Conservation (phyloP, 176 grass and related monocot species). For the Coix lacrymajobi region DNA sequence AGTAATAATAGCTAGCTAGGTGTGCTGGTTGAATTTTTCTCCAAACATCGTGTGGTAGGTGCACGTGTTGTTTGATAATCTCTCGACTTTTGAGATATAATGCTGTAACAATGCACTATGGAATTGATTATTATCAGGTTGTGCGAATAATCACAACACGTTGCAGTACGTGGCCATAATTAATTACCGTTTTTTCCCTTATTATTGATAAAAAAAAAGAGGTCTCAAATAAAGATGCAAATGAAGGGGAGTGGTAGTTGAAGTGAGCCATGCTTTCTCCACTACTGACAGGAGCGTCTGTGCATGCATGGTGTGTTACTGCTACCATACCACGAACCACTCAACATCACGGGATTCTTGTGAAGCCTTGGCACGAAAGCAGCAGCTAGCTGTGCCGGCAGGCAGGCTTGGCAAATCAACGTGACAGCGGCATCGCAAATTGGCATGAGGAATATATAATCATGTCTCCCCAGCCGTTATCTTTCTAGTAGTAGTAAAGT, state of each 20-base stretch:
- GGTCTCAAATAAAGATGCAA: neutral
- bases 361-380: slow-evolving; percentile 21
- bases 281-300: neutral
- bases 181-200: neutral
- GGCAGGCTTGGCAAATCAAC: neutral
- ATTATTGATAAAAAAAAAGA: no score
- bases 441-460: slow-evolving; percentile 22
- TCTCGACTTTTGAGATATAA: neutral
- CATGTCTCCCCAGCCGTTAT: neutral
- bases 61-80: neutral
- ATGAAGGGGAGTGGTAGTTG: neutral
- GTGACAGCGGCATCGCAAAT: neutral
- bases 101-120: neutral
- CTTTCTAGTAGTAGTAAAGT: neutral
- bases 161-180: neutral
- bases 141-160: neutral
- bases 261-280: neutral
- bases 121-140: neutral
- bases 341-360: slow-evolving; percentile 1
- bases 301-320: neutral
- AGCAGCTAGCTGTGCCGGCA: neutral
- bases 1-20: neutral
- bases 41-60: neutral
- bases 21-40: neutral
- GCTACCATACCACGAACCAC: slow-evolving; percentile 1